Conservation (phyloP, 768 basidiomycete genomes). For the Lentinus tigrinus region DNA sequence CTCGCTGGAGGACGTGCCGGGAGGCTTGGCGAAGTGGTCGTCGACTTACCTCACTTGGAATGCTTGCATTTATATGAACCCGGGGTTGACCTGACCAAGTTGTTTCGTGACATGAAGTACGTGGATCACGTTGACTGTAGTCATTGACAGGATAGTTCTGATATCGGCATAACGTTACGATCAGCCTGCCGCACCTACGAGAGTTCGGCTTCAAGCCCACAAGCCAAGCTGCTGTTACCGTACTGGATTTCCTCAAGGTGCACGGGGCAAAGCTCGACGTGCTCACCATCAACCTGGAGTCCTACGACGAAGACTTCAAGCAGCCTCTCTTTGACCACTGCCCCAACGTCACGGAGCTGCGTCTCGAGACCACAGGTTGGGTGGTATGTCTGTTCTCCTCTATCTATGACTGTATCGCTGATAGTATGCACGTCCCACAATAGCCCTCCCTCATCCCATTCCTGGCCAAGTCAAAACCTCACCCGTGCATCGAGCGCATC, state of each 20-base stretch:
- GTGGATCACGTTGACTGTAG: neutral
- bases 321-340: neutral
- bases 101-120: slow-evolving; percentile 1
- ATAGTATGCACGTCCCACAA: too few species aligned
- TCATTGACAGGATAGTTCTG: neutral
- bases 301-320: neutral
- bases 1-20: neutral
- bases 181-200: slow-evolving; percentile 1
- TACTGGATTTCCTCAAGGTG: neutral
- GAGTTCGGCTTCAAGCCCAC: neutral
- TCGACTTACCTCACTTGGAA: neutral
- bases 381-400: neutral
- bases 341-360: neutral
- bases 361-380: neutral
- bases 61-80: neutral
- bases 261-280: slow-evolving; percentile 1
- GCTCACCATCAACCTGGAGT: neutral
- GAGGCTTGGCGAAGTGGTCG: neutral
- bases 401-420: too few species aligned
- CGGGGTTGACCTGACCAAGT: neutral
- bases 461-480: neutral
- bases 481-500: neutral
- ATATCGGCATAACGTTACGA: too few species aligned
- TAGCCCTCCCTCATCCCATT: neutral
- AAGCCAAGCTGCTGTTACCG: neutral